A percentile compares a stretch with the other conserved stretches of the same genome.
Evolutionary conservation across 768 basidiomycete species (phyloP).

Genomic region (Rhodotorula toruloides): DNA sequence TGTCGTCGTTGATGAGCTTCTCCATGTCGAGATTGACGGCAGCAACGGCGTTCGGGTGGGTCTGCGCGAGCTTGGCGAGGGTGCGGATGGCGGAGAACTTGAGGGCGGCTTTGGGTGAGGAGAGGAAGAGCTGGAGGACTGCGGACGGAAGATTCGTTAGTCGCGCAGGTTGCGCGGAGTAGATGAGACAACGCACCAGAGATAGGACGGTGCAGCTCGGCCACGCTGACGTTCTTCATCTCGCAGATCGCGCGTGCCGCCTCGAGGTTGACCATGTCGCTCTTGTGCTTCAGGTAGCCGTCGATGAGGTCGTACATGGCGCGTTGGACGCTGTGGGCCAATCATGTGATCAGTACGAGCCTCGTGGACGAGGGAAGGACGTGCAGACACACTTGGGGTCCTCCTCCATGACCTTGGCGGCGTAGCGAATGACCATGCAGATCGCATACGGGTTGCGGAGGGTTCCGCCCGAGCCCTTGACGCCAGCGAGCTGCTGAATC

Average conservation of each 20-base stretch:
- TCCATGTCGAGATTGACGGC: slow-evolving; percentile 94
- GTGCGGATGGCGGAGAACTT: slow-evolving; percentile 98
- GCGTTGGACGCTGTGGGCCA: slow-evolving; percentile 64
- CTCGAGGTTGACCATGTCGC: slow-evolving; percentile 99
- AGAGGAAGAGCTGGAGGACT: slow-evolving; percentile 94
- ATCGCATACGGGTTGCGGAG: slow-evolving; percentile 94
- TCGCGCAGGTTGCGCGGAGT: not conserved
- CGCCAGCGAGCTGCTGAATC: slow-evolving; percentile 87
- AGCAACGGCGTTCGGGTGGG: slow-evolving; percentile 78
- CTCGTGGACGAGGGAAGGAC: not conserved
- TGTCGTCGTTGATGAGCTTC: slow-evolving; percentile 88
- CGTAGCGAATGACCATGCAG: slow-evolving; percentile 96
- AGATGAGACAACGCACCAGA: slow-evolving; percentile 58
- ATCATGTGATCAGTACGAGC: not conserved
- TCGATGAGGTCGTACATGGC: slow-evolving; percentile 92
- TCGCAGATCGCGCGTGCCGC: slow-evolving; percentile 96
- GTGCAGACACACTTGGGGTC: slow-evolving; percentile 77
- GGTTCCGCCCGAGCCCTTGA: slow-evolving; percentile 73
- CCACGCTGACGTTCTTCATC: slow-evolving; percentile 72
- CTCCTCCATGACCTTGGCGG: slow-evolving; percentile 97
- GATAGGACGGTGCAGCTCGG: slow-evolving; percentile 79
- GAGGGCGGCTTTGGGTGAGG: slow-evolving; percentile 86
- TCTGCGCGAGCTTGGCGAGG: slow-evolving; percentile 77
- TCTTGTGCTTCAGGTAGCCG: slow-evolving; percentile 94
- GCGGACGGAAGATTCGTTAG: not conserved